A percentile compares a stretch with the other conserved stretches of the same genome.
Evolutionary conservation across 352 stramenopile genomes (phyloP).

Genomic region (Blastocystis sp.): DNA sequence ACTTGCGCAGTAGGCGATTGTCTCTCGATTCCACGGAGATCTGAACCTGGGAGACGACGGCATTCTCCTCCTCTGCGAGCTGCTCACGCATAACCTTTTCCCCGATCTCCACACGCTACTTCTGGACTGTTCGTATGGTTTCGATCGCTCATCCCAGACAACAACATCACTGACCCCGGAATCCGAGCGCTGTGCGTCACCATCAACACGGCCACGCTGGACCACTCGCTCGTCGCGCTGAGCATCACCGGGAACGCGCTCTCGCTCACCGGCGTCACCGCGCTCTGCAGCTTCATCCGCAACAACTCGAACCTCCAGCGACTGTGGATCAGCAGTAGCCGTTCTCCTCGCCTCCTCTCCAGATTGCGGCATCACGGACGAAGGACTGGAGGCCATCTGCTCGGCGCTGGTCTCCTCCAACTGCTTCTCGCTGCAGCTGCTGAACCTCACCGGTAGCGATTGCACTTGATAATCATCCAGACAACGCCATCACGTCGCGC

Average conservation of each 20-base stretch:
- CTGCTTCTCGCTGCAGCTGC: not conserved
- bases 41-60: conserved; percentile 2
- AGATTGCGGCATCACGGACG: not conserved
- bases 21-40: not conserved
- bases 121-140: not conserved
- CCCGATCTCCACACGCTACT: conserved; percentile 4
- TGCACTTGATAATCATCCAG: not conserved
- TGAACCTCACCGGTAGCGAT: not conserved
- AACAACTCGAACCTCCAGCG: conserved; percentile 11
- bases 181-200: not conserved
- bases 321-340: not conserved
- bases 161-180: not conserved
- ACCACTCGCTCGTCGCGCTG: not conserved
- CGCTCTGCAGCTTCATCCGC: not conserved
- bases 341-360: not conserved
- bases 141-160: not conserved
- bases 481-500: conserved; percentile 1
- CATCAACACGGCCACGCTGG: not conserved
- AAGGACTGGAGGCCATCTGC: not conserved
- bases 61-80: not conserved
- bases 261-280: not conserved
- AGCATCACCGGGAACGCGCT: not conserved
- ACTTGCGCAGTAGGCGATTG: not conserved
- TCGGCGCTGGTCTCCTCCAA: not conserved
- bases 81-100: not conserved